Percentiles rank a stretch among this genome's conserved stretches.
phyloP scores from a whole-genome alignment of 345 rosid species.

The Gossypium thurberi region DNA sequence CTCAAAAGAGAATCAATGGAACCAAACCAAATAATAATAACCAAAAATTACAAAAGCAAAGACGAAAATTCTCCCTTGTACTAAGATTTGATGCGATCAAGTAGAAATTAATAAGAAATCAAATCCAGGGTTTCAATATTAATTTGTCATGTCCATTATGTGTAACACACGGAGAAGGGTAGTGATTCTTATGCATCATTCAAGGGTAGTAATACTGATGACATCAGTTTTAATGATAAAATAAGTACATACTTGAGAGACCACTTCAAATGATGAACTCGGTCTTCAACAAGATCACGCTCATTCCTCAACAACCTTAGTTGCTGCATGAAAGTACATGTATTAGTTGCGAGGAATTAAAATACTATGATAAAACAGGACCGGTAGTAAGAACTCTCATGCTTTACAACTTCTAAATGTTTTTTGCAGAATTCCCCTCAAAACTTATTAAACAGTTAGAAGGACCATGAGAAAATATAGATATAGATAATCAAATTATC shows the following conservation, averaged over 20 bases:
- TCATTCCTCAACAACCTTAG: conserved; percentile 65
- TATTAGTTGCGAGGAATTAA: conserved; percentile 3
- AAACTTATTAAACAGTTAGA: neutral
- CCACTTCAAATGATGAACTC: conserved; percentile 76
- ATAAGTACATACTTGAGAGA: conserved; percentile 54
- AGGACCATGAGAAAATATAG: neutral
- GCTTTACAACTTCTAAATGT: neutral
- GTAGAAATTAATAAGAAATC: neutral
- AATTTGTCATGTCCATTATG: neutral
- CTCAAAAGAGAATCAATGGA: neutral
- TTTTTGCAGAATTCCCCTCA: neutral
- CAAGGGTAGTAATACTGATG: too few relatives aligned
- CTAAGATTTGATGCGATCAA: neutral
- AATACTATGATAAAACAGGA: neutral
- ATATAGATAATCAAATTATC: neutral
- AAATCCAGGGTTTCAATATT: neutral
- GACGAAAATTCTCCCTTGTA: neutral
- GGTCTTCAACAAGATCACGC: conserved; percentile 86
- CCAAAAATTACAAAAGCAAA: neutral
- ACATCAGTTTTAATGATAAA: neutral
- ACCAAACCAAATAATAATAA: neutral
- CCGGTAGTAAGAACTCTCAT: neutral
- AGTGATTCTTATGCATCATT: neutral
- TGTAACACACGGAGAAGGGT: neutral
- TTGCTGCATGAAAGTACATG: conserved; percentile 37